phyloP scores from a whole-genome alignment of 495 filamentous ascomycete genomes.

The Hypoxylon perforatum region DNA sequence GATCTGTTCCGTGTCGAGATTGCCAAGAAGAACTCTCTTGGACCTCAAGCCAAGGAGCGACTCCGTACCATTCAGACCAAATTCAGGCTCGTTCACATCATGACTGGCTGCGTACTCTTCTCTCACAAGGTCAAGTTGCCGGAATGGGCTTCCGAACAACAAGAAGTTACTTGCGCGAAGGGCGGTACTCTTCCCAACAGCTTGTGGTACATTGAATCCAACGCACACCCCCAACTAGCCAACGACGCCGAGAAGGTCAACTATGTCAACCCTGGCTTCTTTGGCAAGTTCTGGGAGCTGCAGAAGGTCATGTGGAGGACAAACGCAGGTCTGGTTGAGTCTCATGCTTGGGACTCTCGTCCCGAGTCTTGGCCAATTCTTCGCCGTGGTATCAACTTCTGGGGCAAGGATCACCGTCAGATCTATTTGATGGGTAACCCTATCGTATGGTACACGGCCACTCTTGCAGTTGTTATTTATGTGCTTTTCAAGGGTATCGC shows the following conservation, averaged over 20 bases:
- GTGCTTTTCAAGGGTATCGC: conserved; percentile 86
- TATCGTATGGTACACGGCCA: conserved; percentile 92
- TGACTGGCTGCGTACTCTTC: conserved; percentile 97
- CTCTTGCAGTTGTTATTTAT: conserved; percentile 81
- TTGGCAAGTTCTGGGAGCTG: conserved; percentile 99
- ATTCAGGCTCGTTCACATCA: conserved; percentile 92
- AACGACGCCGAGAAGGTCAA: conserved; percentile 89
- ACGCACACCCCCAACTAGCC: conserved; percentile 80
- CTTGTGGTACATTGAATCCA: conserved; percentile 94
- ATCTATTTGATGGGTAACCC: conserved; percentile 98
- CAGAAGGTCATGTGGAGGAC: conserved; percentile 99
- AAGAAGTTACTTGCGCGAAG: conserved; percentile 97
- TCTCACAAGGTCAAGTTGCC: conserved; percentile 99
- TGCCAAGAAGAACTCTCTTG: conserved; percentile 86
- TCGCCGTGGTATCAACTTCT: conserved; percentile 98
- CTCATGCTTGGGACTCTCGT: conserved; percentile 97
- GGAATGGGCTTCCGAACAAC: conserved; percentile 96
- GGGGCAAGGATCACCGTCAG: conserved; percentile 93
- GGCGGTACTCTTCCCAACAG: conserved; percentile 94
- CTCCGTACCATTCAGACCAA: conserved; percentile 96
- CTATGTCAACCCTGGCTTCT: conserved; percentile 92
- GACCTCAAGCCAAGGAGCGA: conserved; percentile 80
- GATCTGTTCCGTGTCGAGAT: conserved; percentile 96
- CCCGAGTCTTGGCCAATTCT: conserved; percentile 94
- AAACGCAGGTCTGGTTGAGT: conserved; percentile 95